Evolutionary conservation across 1,284 basidiomycete species (phyloP).

Genomic region (Laetiporus sulphureus): DNA sequence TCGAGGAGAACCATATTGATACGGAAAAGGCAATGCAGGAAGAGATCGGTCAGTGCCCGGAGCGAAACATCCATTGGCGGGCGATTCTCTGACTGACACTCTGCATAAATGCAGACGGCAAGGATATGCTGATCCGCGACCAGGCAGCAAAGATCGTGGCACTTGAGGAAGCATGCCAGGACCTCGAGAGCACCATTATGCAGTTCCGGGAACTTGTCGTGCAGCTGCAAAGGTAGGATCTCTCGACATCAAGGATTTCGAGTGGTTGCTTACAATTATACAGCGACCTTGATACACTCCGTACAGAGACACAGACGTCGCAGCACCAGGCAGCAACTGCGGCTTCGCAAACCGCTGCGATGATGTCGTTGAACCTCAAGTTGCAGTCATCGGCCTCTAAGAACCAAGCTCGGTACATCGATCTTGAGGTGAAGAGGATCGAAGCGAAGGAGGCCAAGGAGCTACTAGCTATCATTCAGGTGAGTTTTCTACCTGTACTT

Average conservation of each 20-base stretch:
- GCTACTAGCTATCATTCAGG: constrained; percentile 66
- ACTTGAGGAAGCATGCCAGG: constrained; percentile 75
- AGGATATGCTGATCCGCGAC: constrained; percentile 66
- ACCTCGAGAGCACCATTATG: constrained; percentile 80
- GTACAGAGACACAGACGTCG: constrained; percentile 78
- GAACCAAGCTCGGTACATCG: constrained; percentile 83
- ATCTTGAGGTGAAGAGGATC: constrained; percentile 79
- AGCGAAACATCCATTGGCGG: too few species aligned
- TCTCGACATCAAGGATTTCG: background rate
- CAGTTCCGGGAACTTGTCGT: constrained; percentile 90
- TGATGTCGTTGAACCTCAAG: constrained; percentile 90
- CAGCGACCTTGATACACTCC: constrained; percentile 80
- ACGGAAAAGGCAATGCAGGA: constrained; percentile 90
- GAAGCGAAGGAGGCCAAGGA: constrained; percentile 80
- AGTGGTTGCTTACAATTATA: background rate
- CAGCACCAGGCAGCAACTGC: constrained; percentile 75
- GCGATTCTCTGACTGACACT: background rate
- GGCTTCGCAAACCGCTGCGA: constrained; percentile 70
- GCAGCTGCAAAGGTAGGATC: constrained; percentile 68
- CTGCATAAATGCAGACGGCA: constrained; percentile 49
- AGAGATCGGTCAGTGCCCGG: constrained; percentile 63
- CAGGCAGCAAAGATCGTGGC: constrained; percentile 55
- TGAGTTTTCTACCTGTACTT: constrained; percentile 17
- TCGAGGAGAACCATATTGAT: constrained; percentile 95
- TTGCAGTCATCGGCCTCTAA: constrained; percentile 85